Evolutionary conservation across 768 basidiomycete genomes (phyloP).

Genomic region (Exidia glandulosa): DNA sequence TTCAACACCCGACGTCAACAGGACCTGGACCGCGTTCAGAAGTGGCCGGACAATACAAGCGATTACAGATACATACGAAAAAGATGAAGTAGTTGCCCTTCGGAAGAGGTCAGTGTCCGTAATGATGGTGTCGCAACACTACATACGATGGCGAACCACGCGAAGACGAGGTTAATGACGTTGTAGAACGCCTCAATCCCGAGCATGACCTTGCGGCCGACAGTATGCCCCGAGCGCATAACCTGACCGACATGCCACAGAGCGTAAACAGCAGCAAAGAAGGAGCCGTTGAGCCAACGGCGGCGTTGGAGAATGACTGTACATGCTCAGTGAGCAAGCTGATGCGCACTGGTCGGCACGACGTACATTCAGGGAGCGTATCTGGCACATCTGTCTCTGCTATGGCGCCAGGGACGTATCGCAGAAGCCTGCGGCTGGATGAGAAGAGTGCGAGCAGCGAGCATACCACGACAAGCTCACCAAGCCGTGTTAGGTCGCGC

Average conservation of each 20-base stretch:
- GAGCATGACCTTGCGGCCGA: conserved; percentile 58
- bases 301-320: conserved; percentile 73
- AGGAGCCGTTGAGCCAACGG: conserved; percentile 85
- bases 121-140: not conserved
- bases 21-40: conserved; percentile 36
- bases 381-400: conserved; percentile 95
- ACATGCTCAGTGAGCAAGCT: not conserved
- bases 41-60: not conserved
- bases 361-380: conserved; percentile 61
- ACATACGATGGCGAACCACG: conserved; percentile 87
- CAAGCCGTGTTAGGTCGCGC: conserved; percentile 72
- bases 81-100: conserved; percentile 94
- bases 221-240: conserved; percentile 69
- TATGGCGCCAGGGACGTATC: conserved; percentile 89
- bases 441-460: conserved; percentile 30
- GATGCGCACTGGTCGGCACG: not conserved
- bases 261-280: conserved; percentile 91
- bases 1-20: conserved; percentile 83
- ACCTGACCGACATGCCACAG: conserved; percentile 80
- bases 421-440: conserved; percentile 62
- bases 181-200: conserved; percentile 82
- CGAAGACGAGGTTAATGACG: conserved; percentile 73
- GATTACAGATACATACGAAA: conserved; percentile 48
- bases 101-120: not conserved
- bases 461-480: conserved; percentile 39